Base-by-base conservation (phyloP, 805 yeast species). In the Candida nitratophila region DNA sequence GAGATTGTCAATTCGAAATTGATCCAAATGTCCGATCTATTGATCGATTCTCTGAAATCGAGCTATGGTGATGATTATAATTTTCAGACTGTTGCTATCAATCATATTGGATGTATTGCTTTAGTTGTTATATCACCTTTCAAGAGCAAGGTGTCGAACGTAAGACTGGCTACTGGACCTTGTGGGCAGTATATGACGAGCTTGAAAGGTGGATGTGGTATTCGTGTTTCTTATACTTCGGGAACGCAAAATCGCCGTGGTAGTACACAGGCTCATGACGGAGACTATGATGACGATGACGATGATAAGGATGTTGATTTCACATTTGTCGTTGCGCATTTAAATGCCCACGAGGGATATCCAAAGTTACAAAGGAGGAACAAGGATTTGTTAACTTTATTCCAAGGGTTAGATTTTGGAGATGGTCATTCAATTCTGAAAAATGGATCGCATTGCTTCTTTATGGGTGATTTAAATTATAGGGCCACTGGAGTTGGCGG, bases 391-490 rank as follows among this genome's bases (percentile, higher is more conserved):
- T 51, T 62, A 30, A 61, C 65, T 3, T 61, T 86, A 3, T 68
- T 79, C 53, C 66, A 76, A 29, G 71, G 76, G 4, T 56, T 85
- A 39, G 77, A 72, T 44, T 81, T 84, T 55, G 74, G 71, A 12
- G 83, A 81, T 50, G 81, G 78, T 4, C 70, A 60, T 53, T 73
- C 79, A 21, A 61, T 75, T 22, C 57, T 80, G 37, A 74, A 74
- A 47, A 79, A 81, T 0, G 51, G 62, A 1, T 53, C 72, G 11
- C 95, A 85, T 56, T 63, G 81, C 5, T 83, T 89, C 54, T 60
- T 89, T 42, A 64, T 86, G 71, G 98, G 98, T 0, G 98, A 90
- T 61, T 66, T 90, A 53, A 90, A 90, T 58, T 90, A 85, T 60
- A 69, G 98, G 37, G 74, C 83, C 17, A 50, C 55, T 1, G 60